Percentiles rank a stretch among this genome's conserved stretches.
Evolutionary conservation across 148 eudicot genomes (phyloP).

Genomic region (Heliamphora exappendiculata): DNA sequence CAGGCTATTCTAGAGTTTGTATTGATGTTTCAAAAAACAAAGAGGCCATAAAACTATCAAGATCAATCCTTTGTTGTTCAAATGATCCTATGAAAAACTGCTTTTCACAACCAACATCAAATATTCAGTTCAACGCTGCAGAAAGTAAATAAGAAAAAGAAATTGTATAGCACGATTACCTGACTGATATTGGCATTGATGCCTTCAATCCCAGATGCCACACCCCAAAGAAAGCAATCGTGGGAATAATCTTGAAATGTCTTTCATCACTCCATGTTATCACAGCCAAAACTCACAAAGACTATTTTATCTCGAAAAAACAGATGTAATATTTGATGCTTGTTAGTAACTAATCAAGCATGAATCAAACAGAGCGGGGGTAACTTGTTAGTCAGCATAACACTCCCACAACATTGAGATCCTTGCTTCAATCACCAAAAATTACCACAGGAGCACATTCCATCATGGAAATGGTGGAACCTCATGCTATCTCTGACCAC

Average conservation of each 20-base stretch:
- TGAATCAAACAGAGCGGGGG: background rate
- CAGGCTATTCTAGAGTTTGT: too few species aligned
- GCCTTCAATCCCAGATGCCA: background rate
- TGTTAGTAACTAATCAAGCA: background rate
- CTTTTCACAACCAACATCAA: background rate
- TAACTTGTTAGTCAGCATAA: background rate
- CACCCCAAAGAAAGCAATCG: background rate
- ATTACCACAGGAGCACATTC: constrained; percentile 51
- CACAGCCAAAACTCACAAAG: background rate
- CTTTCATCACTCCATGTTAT: background rate
- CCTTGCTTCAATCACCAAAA: constrained; percentile 39
- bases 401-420: background rate
- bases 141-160: background rate
- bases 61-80: too few species aligned
- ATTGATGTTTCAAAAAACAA: too few species aligned
- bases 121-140: background rate
- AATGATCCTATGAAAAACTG: background rate
- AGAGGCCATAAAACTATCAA: too few species aligned
- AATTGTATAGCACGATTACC: constrained; percentile 4
- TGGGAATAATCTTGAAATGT: background rate
- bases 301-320: background rate
- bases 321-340: too few species aligned
- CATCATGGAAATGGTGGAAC: constrained; percentile 55
- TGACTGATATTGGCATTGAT: background rate
- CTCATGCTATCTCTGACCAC: constrained; percentile 56